Percentiles rank a stretch among this genome's conserved stretches.
phyloP scores from a whole-genome alignment of 2,329 filamentous ascomycete species.

The Aureobasidium melanogenum region DNA sequence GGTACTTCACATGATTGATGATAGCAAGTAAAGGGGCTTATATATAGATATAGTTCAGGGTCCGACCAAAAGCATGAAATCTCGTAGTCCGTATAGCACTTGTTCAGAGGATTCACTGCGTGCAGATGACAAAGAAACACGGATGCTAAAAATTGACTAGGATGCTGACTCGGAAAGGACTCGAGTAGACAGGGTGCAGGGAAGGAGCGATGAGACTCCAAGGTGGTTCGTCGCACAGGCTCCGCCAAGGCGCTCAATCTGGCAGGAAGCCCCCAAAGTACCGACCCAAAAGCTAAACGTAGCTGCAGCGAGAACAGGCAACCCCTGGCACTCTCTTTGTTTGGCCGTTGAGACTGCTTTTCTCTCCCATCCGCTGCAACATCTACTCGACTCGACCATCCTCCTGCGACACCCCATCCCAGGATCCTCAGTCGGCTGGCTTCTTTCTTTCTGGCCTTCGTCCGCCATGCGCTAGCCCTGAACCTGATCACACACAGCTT shows the following conservation, averaged over 20 bases:
- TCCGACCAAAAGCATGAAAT: background rate
- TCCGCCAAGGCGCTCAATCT: conserved; percentile 3
- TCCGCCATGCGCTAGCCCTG: conserved; percentile 7
- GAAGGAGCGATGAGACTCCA: background rate
- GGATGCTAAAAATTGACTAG: background rate
- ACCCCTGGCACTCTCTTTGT: background rate
- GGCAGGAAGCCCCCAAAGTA: background rate
- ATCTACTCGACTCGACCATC: background rate
- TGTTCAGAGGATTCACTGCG: background rate
- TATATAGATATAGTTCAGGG: background rate
- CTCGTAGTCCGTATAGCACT: background rate
- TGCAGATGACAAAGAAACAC: background rate
- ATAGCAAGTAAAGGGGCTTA: background rate
- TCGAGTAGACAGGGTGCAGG: background rate
- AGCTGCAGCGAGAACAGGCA: conserved; percentile 6
- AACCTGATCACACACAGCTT: background rate
- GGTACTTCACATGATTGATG: background rate
- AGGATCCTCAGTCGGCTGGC: background rate
- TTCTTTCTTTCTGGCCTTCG: background rate
- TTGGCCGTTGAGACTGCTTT: background rate
- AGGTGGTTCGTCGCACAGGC: background rate
- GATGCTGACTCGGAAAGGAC: background rate
- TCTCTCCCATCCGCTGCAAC: background rate
- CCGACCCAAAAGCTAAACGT: conserved; percentile 7
- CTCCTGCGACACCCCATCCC: background rate